Percentiles rank a stretch among this genome's conserved stretches.
These are phyloP conservation scores for Alternaria sp. DNA, from an alignment of 2,329 filamentous ascomycete species.

Conservation along the genomic window DNA sequence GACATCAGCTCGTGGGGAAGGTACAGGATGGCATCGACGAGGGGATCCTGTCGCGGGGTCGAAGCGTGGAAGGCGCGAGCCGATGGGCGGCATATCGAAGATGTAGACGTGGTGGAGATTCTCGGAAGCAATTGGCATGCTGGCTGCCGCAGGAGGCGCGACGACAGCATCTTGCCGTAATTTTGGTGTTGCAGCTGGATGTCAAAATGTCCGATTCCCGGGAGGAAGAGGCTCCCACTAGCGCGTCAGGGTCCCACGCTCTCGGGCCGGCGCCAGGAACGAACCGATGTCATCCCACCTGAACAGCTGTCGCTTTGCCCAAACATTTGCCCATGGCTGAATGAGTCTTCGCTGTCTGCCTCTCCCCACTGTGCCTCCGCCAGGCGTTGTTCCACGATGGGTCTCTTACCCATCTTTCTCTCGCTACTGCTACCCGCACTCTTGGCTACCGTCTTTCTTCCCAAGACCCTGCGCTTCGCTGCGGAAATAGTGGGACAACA, in stretches of 20 bases:
- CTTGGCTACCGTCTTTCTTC: conserved; percentile 32
- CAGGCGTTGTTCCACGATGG: conserved; percentile 30
- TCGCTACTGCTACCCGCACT: conserved; percentile 33
- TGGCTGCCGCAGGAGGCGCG: conserved; percentile 28
- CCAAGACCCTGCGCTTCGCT: conserved; percentile 33
- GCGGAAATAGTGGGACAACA: conserved; percentile 37
- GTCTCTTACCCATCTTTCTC: conserved; percentile 29
- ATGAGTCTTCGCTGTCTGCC: conserved; percentile 1
- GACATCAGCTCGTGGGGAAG: conserved; percentile 56
- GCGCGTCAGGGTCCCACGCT: conserved; percentile 21
- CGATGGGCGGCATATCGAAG: conserved; percentile 4
- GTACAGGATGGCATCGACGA: conserved; percentile 53
- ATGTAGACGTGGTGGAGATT: conserved; percentile 2
- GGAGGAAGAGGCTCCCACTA: conserved; percentile 19
- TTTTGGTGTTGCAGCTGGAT: conserved; percentile 6
- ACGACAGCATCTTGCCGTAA: conserved; percentile 29
- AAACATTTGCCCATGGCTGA: conserved; percentile 14
- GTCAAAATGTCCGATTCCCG: conserved; percentile 19
- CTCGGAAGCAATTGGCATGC: conserved; percentile 33
- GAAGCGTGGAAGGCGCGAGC: conserved; percentile 60
- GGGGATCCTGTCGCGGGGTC: conserved; percentile 43
- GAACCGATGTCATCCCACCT: conserved; percentile 34
- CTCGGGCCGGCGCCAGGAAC: conserved; percentile 24
- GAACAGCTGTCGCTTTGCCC: conserved; percentile 20
- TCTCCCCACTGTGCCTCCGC: conserved; percentile 14